Conservation (phyloP, 352 stramenopile species). For the Pythium chondricola region DNA sequence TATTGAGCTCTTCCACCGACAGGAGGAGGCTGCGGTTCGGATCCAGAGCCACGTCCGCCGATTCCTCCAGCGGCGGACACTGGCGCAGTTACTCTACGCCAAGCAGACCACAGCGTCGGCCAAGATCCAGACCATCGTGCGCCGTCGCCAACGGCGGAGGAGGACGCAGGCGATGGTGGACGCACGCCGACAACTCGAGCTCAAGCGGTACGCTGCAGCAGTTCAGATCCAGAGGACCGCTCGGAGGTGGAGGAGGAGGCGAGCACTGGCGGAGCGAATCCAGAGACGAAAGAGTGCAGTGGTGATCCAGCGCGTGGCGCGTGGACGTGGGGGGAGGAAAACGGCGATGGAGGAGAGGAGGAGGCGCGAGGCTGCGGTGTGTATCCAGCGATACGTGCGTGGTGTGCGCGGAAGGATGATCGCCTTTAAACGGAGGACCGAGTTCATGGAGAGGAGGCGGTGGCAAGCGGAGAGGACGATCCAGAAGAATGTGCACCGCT, state of each 20-base stretch:
- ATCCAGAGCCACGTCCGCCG: conserved; percentile 41
- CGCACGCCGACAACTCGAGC: no score
- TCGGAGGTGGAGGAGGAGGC: no score
- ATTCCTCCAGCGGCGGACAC: conserved; percentile 31
- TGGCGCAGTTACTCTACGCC: conserved; percentile 18
- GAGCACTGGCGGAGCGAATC: no score
- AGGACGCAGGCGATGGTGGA: no score
- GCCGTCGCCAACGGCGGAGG: conserved; percentile 10
- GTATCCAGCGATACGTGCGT: conserved; percentile 34
- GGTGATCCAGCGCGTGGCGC: conserved; percentile 30
- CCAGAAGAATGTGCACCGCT: conserved; percentile 31
- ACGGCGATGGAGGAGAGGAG: neutral
- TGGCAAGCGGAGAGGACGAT: conserved; percentile 29
- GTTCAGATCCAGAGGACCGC: no score
- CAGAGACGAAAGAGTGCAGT: conserved; percentile 32
- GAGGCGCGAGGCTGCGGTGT: conserved; percentile 20
- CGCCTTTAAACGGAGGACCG: neutral
- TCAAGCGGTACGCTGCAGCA: no score
- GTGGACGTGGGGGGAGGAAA: conserved; percentile 7
- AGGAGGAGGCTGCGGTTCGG: conserved; percentile 24
- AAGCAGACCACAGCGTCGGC: conserved; percentile 18
- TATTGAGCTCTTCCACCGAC: conserved; percentile 21
- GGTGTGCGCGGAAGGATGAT: conserved; percentile 13
- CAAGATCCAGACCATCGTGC: conserved; percentile 20
- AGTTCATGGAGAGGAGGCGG: conserved; percentile 6